Base-by-base conservation (phyloP, 345 rosid genomes). In the Syzygium grande region DNA sequence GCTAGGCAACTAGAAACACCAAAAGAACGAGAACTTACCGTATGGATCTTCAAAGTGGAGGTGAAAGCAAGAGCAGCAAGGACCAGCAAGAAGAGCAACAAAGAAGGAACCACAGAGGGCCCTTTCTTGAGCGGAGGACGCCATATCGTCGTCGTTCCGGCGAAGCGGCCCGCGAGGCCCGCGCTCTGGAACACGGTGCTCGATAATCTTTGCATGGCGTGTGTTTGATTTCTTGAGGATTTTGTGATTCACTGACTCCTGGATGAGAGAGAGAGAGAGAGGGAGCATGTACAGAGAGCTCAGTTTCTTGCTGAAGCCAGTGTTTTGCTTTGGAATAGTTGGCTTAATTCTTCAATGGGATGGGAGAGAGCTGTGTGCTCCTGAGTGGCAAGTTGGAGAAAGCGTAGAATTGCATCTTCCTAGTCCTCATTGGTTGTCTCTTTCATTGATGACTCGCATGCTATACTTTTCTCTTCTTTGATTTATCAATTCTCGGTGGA, bases 51-150 rank as follows among this genome's bases (percentile, higher is more conserved):
- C 6, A 65, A 86, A 87, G 89, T 87, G 86, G 86, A 89, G 52
- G 88, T 43, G 86, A 90, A 88, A 43, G 88, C 92, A 41, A 87
- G 89, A 21, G 87, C 56, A 23, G 63, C 51, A 46, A 92, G 85
- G 80, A 91, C 63, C 5, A 87, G 68, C 29, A 89, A 11, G 21
- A 92, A 78, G 84, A 91, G 56, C n/a, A 91, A 52, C 80, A 90
- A 41, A 84, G 88, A 84, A 14, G 90, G 77, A 41, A 58, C 65
- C 7, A 61, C 83, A 13, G 90, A 87, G 27, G 86, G 84, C 65
- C 86, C 51, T n/a, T 85, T 73, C 49, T 73, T 73, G 21, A 73
- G 49, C 23, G 80, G 80, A 63, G 89, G 27, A 29, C 43, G 87
- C 87, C 87, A 63, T 17, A 23, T 49, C 11, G 58, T 3, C 27